phyloP scores from a whole-genome alignment of 148 eudicot species.

The Dianthus caryophyllus region DNA sequence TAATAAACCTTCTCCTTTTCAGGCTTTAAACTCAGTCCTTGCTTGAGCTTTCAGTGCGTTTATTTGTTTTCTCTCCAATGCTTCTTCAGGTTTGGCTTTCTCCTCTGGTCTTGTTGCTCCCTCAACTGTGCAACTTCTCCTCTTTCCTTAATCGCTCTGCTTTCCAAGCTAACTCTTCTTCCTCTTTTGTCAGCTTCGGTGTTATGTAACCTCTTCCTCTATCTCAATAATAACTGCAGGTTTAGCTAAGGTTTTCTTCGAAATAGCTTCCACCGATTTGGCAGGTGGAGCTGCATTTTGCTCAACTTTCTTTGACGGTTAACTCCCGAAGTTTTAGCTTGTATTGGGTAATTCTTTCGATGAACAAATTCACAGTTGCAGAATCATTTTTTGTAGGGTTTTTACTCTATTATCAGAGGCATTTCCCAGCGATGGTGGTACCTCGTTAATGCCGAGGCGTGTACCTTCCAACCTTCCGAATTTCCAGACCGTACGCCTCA shows the following conservation, averaged over 20 bases:
- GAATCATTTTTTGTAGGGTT: slow-evolving; percentile 25
- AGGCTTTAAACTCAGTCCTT: slow-evolving; percentile 71
- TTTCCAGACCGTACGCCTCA: slow-evolving; percentile 65
- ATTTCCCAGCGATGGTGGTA: slow-evolving; percentile 35
- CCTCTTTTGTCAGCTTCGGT: slow-evolving; percentile 46
- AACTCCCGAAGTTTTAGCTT: slow-evolving; percentile 25
- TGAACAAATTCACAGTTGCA: slow-evolving; percentile 14
- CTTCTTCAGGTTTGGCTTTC: slow-evolving; percentile 75
- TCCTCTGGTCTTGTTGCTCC: slow-evolving; percentile 69
- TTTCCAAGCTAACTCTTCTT: slow-evolving; percentile 58
- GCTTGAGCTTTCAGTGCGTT: slow-evolving; percentile 70
- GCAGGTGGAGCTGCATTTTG: slow-evolving; percentile 29
- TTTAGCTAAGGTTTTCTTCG: too few relatives aligned
- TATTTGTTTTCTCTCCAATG: slow-evolving; percentile 70
- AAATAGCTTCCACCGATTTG: slow-evolving; percentile 29
- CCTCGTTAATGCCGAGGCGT: slow-evolving; percentile 76
- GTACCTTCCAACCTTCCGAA: slow-evolving; percentile 81
- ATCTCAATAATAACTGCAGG: slow-evolving; percentile 27
- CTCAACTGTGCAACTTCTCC: slow-evolving; percentile 60
- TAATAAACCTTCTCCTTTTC: slow-evolving; percentile 81
- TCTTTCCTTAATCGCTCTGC: slow-evolving; percentile 46
- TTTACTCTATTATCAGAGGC: slow-evolving; percentile 32
- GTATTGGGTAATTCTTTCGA: slow-evolving; percentile 23
- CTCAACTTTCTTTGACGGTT: slow-evolving; percentile 32
- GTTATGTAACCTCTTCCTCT: slow-evolving; percentile 38